Evolutionary conservation across 179 eudicot genomes (phyloP), one percentile per base, ranked within the genome.

Genomic region (Drosera spatulata): DNA sequence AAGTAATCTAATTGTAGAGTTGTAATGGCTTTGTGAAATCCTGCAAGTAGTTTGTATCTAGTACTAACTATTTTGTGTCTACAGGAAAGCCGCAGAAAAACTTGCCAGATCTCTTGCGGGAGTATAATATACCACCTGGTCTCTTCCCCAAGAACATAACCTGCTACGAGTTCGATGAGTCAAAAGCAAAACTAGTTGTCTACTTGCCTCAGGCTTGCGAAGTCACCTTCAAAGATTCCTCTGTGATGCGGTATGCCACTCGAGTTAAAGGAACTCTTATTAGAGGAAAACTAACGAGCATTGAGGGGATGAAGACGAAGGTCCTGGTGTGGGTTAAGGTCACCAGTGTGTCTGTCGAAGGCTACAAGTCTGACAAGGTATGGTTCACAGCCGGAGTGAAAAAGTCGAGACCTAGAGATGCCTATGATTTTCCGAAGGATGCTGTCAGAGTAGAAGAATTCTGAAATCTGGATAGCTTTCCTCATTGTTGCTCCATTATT

Each of bases 291-390:
- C 80, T 91, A 61, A 83, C 73, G 58, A 77, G 85, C 15, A 71
- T 91, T n/a, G 97, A 91, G 63, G 97, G 97, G 44, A 85, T 91
- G 80, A 91, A 87, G 74, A 91, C 94, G 2, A 91, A 88, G 85
- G 83, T 83, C 50, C 65, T 91, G 0, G 88, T 91, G 3, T 91
- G 97, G 96, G 91, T 83, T 40, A 91, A 91, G 69, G 84, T 91
- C 60, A 88, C 94, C 2, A 65, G 77, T 39, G 73, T 88, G 51
- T 74, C 78, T 10, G 74, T 88, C 12, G 97, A 91, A 61, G 85
- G 93, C 64, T 62, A 69, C 65, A 87, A 80, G 61, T 85, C 94
- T 0, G 97, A 87, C 60, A 91, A 91, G 67, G 75, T 91, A 39
- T 83, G 83, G 70, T 81, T 91, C 76, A 82, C 90, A 1, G 97